These are phyloP conservation scores for Sabuloglossum arenarium DNA, from an alignment of 495 filamentous ascomycete genomes.

Conservation along the genomic window DNA sequence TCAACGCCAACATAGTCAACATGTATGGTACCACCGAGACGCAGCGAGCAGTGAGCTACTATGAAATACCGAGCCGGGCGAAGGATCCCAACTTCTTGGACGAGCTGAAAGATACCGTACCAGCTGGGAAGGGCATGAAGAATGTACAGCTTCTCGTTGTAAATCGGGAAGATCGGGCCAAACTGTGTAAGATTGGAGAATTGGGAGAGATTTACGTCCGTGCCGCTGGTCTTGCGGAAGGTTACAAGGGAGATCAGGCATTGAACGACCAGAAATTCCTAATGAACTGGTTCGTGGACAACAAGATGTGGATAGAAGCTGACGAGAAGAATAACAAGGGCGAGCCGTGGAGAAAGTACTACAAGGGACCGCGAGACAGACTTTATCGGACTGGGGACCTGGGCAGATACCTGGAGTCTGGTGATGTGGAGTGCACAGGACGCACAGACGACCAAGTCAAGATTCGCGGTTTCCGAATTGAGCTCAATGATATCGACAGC, in stretches of 20 bases:
- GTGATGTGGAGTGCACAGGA: constrained; percentile 35
- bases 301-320: constrained; percentile 44
- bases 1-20: constrained; percentile 64
- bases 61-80: constrained; percentile 51
- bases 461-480: constrained; percentile 88
- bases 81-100: constrained; percentile 48
- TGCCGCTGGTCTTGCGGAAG: constrained; percentile 75
- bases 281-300: constrained; percentile 73
- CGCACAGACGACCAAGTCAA: constrained; percentile 84
- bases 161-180: constrained; percentile 48
- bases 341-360: constrained; percentile 61
- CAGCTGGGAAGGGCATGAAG: constrained; percentile 76
- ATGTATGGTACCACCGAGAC: constrained; percentile 93
- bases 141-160: constrained; percentile 88
- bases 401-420: constrained; percentile 50
- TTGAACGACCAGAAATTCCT: constrained; percentile 67
- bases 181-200: constrained; percentile 61
- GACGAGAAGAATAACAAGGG: constrained; percentile 29
- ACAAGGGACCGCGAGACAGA: constrained; percentile 66
- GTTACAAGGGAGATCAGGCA: constrained; percentile 52
- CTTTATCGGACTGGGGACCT: constrained; percentile 74
- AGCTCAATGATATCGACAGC: constrained; percentile 84
- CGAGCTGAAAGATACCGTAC: constrained; percentile 56
- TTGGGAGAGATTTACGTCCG: constrained; percentile 77
- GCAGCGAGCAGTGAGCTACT: constrained; percentile 71